Evolutionary conservation across 1,284 basidiomycete species (phyloP).

Genomic region (Ceratobasidium sp.): DNA sequence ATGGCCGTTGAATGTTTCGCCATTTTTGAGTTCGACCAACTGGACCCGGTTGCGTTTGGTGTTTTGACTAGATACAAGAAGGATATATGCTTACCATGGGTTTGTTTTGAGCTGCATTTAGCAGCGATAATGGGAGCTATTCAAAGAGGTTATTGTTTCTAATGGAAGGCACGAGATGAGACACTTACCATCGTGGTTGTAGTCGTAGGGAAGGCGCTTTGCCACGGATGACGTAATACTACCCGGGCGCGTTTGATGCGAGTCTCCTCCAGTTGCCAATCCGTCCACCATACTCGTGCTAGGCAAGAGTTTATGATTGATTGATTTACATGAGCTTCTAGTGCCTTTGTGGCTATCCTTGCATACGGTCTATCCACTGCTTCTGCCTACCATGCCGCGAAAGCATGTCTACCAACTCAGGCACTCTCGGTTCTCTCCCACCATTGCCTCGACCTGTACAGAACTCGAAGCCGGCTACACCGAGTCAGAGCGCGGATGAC

Average conservation of each 20-base stretch:
- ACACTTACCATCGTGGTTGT: conserved; percentile 31
- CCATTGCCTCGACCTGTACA: not conserved
- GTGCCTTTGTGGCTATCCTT: too few relatives aligned
- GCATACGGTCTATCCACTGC: too few relatives aligned
- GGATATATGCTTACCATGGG: conserved; percentile 78
- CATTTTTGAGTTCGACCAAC: conserved; percentile 99
- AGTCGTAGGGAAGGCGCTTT: not conserved
- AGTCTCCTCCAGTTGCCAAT: not conserved
- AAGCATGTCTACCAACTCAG: conserved; percentile 21
- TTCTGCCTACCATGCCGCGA: conserved; percentile 31
- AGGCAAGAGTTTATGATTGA: too few relatives aligned
- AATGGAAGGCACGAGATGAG: not conserved
- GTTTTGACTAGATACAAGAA: conserved; percentile 42
- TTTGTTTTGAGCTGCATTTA: conserved; percentile 72
- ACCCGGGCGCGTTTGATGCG: not conserved
- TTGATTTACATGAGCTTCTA: too few relatives aligned
- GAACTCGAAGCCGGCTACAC: not conserved
- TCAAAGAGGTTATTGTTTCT: not conserved
- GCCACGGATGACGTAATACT: conserved; percentile 32
- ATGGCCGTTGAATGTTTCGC: conserved; percentile 99
- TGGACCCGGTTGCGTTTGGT: conserved; percentile 51
- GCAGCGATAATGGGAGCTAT: conserved; percentile 63
- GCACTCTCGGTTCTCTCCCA: not conserved
- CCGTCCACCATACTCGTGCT: not conserved
- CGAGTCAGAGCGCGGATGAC: not conserved